Conservation (phyloP, 257 asterid species). For the Fraxinus anomala region DNA sequence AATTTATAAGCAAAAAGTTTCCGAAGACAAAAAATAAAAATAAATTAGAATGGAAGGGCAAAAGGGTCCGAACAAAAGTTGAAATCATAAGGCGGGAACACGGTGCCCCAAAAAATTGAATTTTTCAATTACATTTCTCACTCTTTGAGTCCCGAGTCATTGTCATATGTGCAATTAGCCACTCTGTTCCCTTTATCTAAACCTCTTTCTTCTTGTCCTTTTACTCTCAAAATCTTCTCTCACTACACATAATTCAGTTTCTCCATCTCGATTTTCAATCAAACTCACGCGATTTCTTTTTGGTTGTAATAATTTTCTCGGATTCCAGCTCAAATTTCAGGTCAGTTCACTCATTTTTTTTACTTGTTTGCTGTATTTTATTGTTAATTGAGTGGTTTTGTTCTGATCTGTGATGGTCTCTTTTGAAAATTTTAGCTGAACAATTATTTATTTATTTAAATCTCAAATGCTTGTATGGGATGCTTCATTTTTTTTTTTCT, state of each 20-base stretch:
- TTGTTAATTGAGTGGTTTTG: too few species aligned
- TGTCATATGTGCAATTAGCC: conserved; percentile 34
- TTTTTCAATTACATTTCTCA: conserved; percentile 1
- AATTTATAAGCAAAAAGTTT: too few species aligned
- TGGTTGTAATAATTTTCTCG: not conserved
- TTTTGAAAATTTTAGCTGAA: too few species aligned
- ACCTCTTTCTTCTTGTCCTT: conserved; percentile 41
- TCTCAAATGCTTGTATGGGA: too few species aligned
- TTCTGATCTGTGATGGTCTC: too few species aligned
- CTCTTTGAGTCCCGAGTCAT: conserved; percentile 23
- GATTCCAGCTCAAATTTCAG: conserved; percentile 14
- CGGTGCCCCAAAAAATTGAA: too few species aligned
- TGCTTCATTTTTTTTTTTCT: too few species aligned
- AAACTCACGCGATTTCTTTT: not conserved
- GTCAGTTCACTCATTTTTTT: conserved; percentile 15
- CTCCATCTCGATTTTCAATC: not conserved
- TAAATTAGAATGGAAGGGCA: not conserved
- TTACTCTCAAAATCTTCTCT: not conserved
- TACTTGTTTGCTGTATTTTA: not conserved
- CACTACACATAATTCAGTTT: conserved; percentile 15
- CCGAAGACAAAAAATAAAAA: too few species aligned
- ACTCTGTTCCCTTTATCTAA: conserved; percentile 26
- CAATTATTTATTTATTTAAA: too few species aligned
- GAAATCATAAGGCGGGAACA: conserved; percentile 4
- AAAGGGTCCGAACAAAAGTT: conserved; percentile 23